Evolutionary conservation across 371 early-diverging fungal genomes (phyloP).

Genomic region (Lichtheimia hyalospora): DNA sequence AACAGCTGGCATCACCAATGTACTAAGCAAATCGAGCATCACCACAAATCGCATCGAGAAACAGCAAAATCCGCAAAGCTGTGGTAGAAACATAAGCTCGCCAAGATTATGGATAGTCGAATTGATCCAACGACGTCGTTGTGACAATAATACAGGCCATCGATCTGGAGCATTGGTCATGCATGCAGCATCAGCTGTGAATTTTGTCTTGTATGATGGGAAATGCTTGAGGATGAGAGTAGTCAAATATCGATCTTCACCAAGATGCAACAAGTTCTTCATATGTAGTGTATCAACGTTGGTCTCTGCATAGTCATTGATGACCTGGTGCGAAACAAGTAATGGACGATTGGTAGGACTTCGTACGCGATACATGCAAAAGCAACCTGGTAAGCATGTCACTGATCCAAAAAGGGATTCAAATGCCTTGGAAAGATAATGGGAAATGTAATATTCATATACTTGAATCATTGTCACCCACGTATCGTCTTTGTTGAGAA

Average conservation of each 20-base stretch:
- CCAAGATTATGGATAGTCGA: slow-evolving; percentile 95
- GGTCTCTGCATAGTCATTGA: slow-evolving; percentile 95
- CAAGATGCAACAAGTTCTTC: slow-evolving; percentile 86
- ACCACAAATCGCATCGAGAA: slow-evolving; percentile 96
- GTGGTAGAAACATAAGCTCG: slow-evolving; percentile 83
- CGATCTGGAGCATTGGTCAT: slow-evolving; percentile 93
- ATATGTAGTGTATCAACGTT: slow-evolving; percentile 97
- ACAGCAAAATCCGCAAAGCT: slow-evolving; percentile 94
- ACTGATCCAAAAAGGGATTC: slow-evolving; percentile 98
- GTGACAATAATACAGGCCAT: slow-evolving; percentile 87
- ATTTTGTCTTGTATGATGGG: slow-evolving; percentile 95
- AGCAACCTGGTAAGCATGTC: slow-evolving; percentile 95
- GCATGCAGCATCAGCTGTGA: slow-evolving; percentile 92
- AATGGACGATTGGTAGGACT: slow-evolving; percentile 84
- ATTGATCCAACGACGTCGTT: slow-evolving; percentile 93
- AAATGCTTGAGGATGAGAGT: slow-evolving; percentile 99
- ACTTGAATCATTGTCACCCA: slow-evolving; percentile 99
- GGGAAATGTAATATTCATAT: slow-evolving; percentile 98
- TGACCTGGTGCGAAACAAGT: slow-evolving; percentile 84
- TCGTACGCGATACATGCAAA: slow-evolving; percentile 93
- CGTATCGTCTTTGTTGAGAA: slow-evolving; percentile 85
- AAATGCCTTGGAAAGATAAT: slow-evolving; percentile 97
- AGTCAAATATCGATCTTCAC: slow-evolving; percentile 93
- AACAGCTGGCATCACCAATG: slow-evolving; percentile 92
- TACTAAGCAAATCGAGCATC: slow-evolving; percentile 89